phyloP scores from a whole-genome alignment of 1,284 basidiomycete genomes.

The Apiotrichum brassicae region DNA sequence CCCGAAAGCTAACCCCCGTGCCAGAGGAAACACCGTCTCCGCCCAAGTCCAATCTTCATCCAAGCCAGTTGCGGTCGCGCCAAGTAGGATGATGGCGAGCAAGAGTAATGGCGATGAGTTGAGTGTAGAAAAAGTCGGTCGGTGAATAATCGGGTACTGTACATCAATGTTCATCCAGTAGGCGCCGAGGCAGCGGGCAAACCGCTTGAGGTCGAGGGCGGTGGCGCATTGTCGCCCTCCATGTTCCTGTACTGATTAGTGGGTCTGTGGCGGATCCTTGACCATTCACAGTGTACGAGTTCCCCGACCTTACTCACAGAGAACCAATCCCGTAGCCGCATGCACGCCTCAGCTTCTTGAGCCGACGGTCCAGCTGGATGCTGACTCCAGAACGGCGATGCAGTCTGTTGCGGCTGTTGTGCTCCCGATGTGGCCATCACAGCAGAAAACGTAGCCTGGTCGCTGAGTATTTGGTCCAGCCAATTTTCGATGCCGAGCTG shows the following conservation, averaged over 20 bases:
- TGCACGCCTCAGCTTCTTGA: neutral
- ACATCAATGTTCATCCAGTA: conserved; percentile 3
- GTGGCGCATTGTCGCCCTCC: neutral
- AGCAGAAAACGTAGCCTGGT: neutral
- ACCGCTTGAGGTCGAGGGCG: neutral
- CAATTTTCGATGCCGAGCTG: conserved; percentile 9
- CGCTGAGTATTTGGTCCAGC: conserved; percentile 11
- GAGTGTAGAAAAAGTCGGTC: neutral
- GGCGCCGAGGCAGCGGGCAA: neutral
- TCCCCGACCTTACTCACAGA: neutral
- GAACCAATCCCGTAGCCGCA: neutral
- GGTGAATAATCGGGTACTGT: conserved; percentile 5
- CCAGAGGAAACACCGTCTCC: neutral
- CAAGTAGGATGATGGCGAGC: conserved; percentile 1
- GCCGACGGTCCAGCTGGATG: neutral
- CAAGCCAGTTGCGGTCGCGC: neutral
- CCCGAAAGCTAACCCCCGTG: neutral
- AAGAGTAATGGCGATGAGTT: neutral
- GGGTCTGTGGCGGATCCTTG: no score
- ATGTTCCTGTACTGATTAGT: neutral
- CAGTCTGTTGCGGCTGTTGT: neutral
- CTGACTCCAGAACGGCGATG: neutral
- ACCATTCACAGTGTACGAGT: no score
- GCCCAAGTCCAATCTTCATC: conserved; percentile 5
- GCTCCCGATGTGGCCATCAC: neutral